Percentiles rank a stretch among this genome's conserved stretches.
Evolutionary conservation across 805 yeast species (phyloP).

Genomic region (Debaryomyces castellii): DNA sequence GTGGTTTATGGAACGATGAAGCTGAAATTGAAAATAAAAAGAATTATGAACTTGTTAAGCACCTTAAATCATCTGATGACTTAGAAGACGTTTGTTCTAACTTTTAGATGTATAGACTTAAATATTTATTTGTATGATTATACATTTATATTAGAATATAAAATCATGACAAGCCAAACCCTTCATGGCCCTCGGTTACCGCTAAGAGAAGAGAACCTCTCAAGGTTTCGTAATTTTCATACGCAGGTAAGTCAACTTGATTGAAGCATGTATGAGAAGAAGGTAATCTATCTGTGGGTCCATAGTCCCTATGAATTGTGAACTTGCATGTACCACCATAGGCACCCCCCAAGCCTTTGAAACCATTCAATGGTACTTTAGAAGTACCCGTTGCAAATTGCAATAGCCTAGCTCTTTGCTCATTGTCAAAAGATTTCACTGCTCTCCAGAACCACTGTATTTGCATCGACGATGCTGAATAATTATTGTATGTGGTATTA

Average conservation of each 20-base stretch:
- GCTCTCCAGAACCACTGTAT: constrained; percentile 98
- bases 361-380: constrained; percentile 93
- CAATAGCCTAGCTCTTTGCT: constrained; percentile 88
- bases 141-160: background rate
- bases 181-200: constrained; percentile 92
- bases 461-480: constrained; percentile 78
- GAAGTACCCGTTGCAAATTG: constrained; percentile 98
- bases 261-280: constrained; percentile 97
- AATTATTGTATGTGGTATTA: constrained; percentile 78
- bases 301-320: constrained; percentile 86
- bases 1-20: constrained; percentile 56
- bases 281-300: constrained; percentile 82
- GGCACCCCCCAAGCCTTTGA: constrained; percentile 84
- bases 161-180: constrained; percentile 77
- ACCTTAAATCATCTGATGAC: constrained; percentile 32
- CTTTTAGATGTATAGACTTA: no score
- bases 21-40: constrained; percentile 40
- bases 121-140: background rate
- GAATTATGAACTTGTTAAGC: constrained; percentile 40
- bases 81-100: constrained; percentile 22
- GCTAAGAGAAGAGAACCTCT: constrained; percentile 81
- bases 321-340: constrained; percentile 76
- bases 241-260: constrained; percentile 90
- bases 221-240: constrained; percentile 82
- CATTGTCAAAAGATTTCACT: constrained; percentile 88